Percentiles rank a stretch among this genome's conserved stretches.
Evolutionary conservation across 179 eudicot species (phyloP).

Genomic region (Carnegiea gigantea): DNA sequence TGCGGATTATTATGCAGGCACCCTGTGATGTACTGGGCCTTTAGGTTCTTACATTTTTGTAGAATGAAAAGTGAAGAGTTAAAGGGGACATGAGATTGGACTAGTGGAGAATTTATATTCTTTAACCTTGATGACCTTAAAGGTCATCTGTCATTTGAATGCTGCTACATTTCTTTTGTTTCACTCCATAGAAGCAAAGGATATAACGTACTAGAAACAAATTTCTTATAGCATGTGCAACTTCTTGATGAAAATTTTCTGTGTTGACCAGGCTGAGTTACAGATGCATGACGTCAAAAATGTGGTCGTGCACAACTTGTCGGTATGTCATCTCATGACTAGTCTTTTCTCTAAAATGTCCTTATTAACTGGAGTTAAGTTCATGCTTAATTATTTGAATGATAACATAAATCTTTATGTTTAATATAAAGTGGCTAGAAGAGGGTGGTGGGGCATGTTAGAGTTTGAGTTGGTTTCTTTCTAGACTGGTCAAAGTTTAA

Average conservation of each 20-base stretch:
- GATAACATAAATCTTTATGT: neutral
- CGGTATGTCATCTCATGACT: slow-evolving; percentile 52
- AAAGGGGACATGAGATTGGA: too few relatives aligned
- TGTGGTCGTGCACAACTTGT: slow-evolving; percentile 87
- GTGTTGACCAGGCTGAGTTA: slow-evolving; percentile 70
- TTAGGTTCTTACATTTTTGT: too few relatives aligned
- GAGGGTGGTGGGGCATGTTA: neutral
- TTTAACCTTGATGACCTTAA: neutral
- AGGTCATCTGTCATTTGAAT: neutral
- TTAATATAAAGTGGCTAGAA: neutral
- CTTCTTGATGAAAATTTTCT: slow-evolving; percentile 18
- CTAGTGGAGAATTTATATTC: neutral
- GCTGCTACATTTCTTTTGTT: neutral
- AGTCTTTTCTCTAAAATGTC: neutral
- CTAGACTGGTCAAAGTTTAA: neutral
- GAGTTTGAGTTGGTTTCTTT: neutral
- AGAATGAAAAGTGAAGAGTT: too few relatives aligned
- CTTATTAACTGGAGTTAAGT: neutral
- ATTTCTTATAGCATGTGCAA: neutral
- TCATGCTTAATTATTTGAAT: too few relatives aligned
- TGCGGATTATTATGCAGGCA: too few relatives aligned
- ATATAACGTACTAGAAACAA: neutral
- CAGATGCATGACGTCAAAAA: slow-evolving; percentile 86
- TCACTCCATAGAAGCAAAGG: neutral
- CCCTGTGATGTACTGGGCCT: too few relatives aligned